Evolutionary conservation across 2,329 filamentous ascomycete genomes (phyloP).

Genomic region (Cordyceps cicadae): DNA sequence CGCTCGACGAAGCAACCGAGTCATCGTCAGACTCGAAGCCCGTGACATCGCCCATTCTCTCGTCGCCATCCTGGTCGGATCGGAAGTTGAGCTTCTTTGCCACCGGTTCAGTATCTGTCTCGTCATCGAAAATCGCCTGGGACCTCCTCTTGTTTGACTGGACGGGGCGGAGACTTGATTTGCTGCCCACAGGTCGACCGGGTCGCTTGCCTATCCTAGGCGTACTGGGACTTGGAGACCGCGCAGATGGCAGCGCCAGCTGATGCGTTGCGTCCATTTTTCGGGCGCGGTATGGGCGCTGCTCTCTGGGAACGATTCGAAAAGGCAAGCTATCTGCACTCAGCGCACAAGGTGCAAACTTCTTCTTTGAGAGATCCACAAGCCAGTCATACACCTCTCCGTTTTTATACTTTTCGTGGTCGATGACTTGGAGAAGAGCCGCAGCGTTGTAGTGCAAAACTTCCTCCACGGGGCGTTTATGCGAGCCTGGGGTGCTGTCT

Average conservation of each 20-base stretch:
- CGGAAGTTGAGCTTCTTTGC: conserved; percentile 11
- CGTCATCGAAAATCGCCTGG: conserved; percentile 30
- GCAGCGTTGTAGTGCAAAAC: conserved; percentile 37
- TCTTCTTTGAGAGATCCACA: conserved; percentile 18
- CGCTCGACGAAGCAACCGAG: neutral
- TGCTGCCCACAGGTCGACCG: conserved; percentile 34
- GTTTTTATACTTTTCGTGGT: conserved; percentile 24
- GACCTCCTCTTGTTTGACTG: conserved; percentile 36
- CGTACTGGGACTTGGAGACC: neutral
- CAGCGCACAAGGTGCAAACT: conserved; percentile 22
- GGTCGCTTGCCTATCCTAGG: conserved; percentile 24
- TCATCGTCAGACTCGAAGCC: conserved; percentile 14
- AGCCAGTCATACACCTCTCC: conserved; percentile 29
- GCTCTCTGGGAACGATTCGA: conserved; percentile 18
- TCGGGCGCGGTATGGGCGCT: conserved; percentile 4
- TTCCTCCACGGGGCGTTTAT: conserved; percentile 34
- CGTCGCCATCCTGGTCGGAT: conserved; percentile 19
- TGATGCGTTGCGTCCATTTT: conserved; percentile 7
- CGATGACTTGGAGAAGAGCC: conserved; percentile 30
- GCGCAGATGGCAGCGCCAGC: conserved; percentile 2
- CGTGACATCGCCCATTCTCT: conserved; percentile 24
- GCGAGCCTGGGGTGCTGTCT: conserved; percentile 22
- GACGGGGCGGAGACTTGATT: conserved; percentile 35
- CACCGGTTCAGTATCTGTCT: conserved; percentile 25
- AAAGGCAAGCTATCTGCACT: conserved; percentile 23